Base-by-base conservation (phyloP, 2,329 filamentous ascomycete genomes). In the Alternaria panax region DNA sequence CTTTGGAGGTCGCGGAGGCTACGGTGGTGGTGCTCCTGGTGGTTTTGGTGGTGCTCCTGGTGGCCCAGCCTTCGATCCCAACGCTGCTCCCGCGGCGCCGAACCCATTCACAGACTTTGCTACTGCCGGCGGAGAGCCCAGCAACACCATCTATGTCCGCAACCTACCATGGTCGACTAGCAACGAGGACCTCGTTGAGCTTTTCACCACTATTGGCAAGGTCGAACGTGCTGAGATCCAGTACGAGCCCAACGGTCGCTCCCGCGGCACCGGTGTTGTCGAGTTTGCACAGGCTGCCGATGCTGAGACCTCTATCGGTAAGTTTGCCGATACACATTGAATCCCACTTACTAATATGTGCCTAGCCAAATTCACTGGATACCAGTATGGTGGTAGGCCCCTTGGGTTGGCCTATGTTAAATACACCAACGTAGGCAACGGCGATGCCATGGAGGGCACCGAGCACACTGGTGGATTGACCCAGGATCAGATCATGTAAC, bases 181-280 rank as follows among this genome's bases (percentile, higher is more conserved):
- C 83, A 98, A 99, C 75, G 95, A 99, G 64, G 95, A 99, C 79
- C 84, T 99, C 25, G 88, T 98, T 57, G 95, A 99, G 78, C 86
- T 99, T 20, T 99, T 99, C 83, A 93, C 91, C 18, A 99, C 95
- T 11, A 99, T 99, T 74, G 95, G 95, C 65, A 97, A 97, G 79
- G 95, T 99, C 60, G 93, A 97, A 73, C 93, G 95, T 72, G 95
- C 95, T n/a, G 95, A 99, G 81, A 98, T 99, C 57, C 95, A 99
- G 80, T 98, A 99, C 75, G 95, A 99, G 79, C 91, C 92, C 4
- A 98, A 96, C 73, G 95, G 95, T 45, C 92, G 95, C 71, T 99
- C 95, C 60, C 91, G 93, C 65, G 95, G 95, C 65, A 95, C 92
- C 59, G 95, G 95, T 76, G 95, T 99, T n/a, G 95, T 99, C 56